These are phyloP conservation scores for Henckelia pumila DNA, from an alignment of 257 asterid species.

Conservation along the genomic window DNA sequence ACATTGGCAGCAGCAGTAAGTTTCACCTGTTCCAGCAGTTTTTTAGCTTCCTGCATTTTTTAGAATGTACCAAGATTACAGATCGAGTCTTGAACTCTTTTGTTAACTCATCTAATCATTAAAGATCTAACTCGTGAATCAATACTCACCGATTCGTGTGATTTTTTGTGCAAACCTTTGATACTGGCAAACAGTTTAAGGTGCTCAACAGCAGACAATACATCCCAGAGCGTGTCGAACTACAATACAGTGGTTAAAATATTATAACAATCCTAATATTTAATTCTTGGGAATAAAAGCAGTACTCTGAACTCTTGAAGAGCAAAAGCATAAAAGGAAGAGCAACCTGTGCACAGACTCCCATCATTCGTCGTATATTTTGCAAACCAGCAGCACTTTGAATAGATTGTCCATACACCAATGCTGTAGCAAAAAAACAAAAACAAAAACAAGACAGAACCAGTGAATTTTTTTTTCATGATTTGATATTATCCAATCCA, in stretches of 20 bases:
- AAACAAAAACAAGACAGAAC: too few species aligned
- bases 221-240: constrained; percentile 43
- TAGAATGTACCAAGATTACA: too few species aligned
- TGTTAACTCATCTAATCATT: too few species aligned
- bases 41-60: too few species aligned
- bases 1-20: too few species aligned
- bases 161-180: constrained; percentile 31
- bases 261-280: not conserved
- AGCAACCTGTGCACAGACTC: constrained; percentile 41
- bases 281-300: not conserved
- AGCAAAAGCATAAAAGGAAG: not conserved
- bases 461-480: not conserved
- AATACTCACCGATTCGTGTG: constrained; percentile 27
- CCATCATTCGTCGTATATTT: constrained; percentile 33
- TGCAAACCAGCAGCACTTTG: constrained; percentile 29
- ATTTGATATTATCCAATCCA: too few species aligned
- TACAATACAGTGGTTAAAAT: constrained; percentile 8
- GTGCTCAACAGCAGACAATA: constrained; percentile 37
- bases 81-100: too few species aligned
- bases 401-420: constrained; percentile 37
- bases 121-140: too few species aligned
- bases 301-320: not conserved
- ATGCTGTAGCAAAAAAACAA: constrained; percentile 25
- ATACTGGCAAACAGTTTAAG: constrained; percentile 40
- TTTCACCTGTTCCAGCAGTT: too few species aligned